These are phyloP conservation scores for Tolypocladium capitatum DNA, from an alignment of 2,329 filamentous ascomycete genomes.

Conservation along the genomic window DNA sequence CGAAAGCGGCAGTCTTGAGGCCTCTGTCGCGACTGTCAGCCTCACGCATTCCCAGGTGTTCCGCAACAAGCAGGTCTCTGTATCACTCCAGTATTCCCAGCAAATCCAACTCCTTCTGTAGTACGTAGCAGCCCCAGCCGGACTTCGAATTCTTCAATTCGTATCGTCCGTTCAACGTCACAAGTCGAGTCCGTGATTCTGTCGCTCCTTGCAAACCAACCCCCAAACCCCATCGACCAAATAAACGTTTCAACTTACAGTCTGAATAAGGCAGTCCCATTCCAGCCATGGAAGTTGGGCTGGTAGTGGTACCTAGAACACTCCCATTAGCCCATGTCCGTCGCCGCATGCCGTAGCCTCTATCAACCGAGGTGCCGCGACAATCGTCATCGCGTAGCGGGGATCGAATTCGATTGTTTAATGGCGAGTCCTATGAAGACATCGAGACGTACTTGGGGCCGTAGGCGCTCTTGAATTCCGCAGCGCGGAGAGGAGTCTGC, in stretches of 20 bases:
- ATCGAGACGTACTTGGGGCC: conserved; percentile 46
- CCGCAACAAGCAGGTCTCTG: neutral
- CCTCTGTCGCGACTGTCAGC: conserved; percentile 3
- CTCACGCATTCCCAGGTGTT: neutral
- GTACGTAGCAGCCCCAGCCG: neutral
- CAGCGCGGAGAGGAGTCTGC: conserved; percentile 33
- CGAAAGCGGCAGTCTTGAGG: conserved; percentile 32
- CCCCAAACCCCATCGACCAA: neutral
- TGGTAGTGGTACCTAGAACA: conserved; percentile 43
- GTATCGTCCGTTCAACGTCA: too few relatives aligned
- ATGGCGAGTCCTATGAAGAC: neutral
- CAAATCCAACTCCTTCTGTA: neutral
- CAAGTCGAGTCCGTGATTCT: neutral
- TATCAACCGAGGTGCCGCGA: too few relatives aligned
- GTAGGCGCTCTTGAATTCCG: conserved; percentile 47
- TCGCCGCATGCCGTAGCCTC: neutral
- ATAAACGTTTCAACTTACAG: conserved; percentile 35
- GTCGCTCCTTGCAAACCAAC: neutral
- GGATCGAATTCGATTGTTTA: neutral
- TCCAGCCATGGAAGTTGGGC: conserved; percentile 38
- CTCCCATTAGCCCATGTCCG: conserved; percentile 13
- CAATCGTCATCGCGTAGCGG: neutral
- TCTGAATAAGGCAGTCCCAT: conserved; percentile 27
- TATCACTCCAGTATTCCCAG: too few relatives aligned
- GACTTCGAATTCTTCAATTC: neutral